Percentiles rank a stretch among this genome's conserved stretches.
Evolutionary conservation across 2,329 filamentous ascomycete species (phyloP).

Genomic region (Colletotrichum sp.): DNA sequence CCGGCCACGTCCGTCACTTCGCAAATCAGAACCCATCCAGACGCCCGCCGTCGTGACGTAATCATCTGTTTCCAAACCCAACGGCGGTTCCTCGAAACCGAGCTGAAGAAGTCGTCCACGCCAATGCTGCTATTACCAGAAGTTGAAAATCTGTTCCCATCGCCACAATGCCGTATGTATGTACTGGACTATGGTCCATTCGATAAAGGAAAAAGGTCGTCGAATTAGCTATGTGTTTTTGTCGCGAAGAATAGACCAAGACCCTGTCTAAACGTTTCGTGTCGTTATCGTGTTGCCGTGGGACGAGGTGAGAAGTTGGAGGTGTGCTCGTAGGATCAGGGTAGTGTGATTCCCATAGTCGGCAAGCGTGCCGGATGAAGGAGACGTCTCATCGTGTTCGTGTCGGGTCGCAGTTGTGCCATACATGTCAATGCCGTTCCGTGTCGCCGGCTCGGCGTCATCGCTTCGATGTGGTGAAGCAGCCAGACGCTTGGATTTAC

Average conservation of each 20-base stretch:
- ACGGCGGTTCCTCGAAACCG: neutral
- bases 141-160: slow-evolving; percentile 17
- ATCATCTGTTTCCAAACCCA: slow-evolving; percentile 6
- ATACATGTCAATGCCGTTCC: neutral
- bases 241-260: slow-evolving; percentile 10
- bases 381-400: neutral
- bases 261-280: slow-evolving; percentile 17
- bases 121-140: slow-evolving; percentile 24
- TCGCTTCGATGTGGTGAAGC: neutral
- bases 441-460: slow-evolving; percentile 21
- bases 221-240: slow-evolving; percentile 23
- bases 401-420: neutral
- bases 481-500: slow-evolving; percentile 33
- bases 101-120: neutral
- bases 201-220: slow-evolving; percentile 20
- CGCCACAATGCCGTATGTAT: slow-evolving; percentile 21
- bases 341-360: neutral
- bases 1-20: neutral
- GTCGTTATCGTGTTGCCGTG: slow-evolving; percentile 20
- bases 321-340: neutral
- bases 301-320: neutral
- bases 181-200: slow-evolving; percentile 21
- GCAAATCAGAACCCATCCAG: neutral
- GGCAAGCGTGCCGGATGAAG: neutral
- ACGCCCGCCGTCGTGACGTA: neutral